These are phyloP conservation scores for Linderniella brevidens DNA, from an alignment of 257 asterid species.

Conservation along the genomic window DNA sequence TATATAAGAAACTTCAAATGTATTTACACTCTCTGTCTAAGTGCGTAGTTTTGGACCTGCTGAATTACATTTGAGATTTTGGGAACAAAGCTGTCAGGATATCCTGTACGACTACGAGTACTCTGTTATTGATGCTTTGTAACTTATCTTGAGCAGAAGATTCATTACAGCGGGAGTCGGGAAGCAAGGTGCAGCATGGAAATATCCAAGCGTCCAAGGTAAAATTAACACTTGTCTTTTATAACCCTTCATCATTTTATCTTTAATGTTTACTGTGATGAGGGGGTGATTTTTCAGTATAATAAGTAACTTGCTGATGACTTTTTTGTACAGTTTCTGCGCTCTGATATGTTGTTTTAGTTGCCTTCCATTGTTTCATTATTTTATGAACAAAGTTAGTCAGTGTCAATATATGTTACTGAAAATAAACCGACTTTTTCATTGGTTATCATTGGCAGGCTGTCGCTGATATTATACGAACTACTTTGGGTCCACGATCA, in stretches of 20 bases:
- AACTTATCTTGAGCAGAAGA: constrained; percentile 44
- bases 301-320: too few species aligned
- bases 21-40: too few species aligned
- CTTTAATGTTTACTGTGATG: background rate
- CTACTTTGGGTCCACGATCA: constrained; percentile 87
- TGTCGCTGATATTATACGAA: constrained; percentile 86
- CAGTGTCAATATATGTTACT: too few species aligned
- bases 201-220: constrained; percentile 97
- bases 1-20: too few species aligned
- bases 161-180: constrained; percentile 74
- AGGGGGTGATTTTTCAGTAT: background rate
- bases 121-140: constrained; percentile 3
- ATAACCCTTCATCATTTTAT: background rate
- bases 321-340: background rate
- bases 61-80: too few species aligned
- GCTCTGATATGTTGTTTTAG: background rate
- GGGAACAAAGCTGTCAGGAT: background rate
- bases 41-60: too few species aligned
- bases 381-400: too few species aligned
- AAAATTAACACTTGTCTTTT: background rate
- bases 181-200: constrained; percentile 75
- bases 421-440: background rate
- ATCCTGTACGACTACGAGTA: background rate
- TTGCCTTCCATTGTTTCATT: too few species aligned
- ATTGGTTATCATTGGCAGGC: constrained; percentile 31